Base-by-base conservation (phyloP, 2,329 filamentous ascomycete species). In the Aspergillus sp. region DNA sequence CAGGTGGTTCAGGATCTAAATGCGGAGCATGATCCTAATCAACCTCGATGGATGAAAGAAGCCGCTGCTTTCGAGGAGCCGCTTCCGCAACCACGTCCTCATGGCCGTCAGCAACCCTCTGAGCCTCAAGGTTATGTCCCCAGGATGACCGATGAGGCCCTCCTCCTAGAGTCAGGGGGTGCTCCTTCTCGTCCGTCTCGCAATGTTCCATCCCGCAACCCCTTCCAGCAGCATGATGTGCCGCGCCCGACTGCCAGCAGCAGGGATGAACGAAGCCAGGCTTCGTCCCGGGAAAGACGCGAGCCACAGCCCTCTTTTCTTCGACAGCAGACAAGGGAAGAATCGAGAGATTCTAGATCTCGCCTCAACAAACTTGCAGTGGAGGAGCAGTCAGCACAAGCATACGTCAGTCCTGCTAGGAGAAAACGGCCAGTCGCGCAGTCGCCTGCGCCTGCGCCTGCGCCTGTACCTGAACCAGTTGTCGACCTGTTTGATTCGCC, bases 11-110 rank as follows among this genome's bases (percentile, higher is more conserved):
- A 90, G 7, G 93, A 98, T 13, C 86, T 97, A 50, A 81, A 82
- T 57, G 71, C 76, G 46, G 85, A 83, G n/a, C 74, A 76, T 22
- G 90, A 95, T 61, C 77, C 86, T 2, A 87, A 67, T 60, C 88
- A 95, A 63, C 93, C 93, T 0, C 93, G 88, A 63, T 98, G 93
- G 93, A 95, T 98, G 91, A 83, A 86, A 58, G 86, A 90, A 49
- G 78, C 82, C 3, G 78, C 58, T 38, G 47, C 51, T 22, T 62
- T 57, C 33, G 60, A 63, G 25, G 55, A 58, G 45, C 35, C 52
- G 12, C 42, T 53, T 30, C 41, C 53, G 27, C 53, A 48, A 35
- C 49, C 47, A 23, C 53, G 50, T 32, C 50, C 54, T 27, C 35
- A 50, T 45, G 52, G 57, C 44, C 55, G 53, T 39, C 49, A 50